These are phyloP conservation scores for Waltergamsia citrina DNA, from an alignment of 2,329 filamentous ascomycete genomes.

Conservation along the genomic window DNA sequence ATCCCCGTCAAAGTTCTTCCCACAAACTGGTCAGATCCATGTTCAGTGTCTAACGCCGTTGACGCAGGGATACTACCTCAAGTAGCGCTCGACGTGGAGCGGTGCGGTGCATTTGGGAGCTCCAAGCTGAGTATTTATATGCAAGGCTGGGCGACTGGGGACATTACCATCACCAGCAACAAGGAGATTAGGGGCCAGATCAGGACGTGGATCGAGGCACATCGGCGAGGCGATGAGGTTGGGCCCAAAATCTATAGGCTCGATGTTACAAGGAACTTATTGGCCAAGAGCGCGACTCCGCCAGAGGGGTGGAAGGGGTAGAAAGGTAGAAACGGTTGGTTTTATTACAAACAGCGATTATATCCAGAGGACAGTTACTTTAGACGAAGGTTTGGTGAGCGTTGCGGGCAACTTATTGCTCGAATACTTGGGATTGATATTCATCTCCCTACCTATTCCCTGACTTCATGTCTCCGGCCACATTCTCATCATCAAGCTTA, in stretches of 20 bases:
- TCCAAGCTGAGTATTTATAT: slow-evolving; percentile 28
- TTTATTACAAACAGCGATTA: no score
- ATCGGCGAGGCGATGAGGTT: slow-evolving; percentile 15
- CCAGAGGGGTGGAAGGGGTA: slow-evolving; percentile 4
- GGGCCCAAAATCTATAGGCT: slow-evolving; percentile 23
- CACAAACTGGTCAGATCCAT: slow-evolving; percentile 15
- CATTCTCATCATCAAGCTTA: no score
- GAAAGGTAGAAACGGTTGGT: no score
- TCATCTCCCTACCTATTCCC: no score
- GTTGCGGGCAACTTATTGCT: no score
- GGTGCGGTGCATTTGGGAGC: slow-evolving; percentile 20
- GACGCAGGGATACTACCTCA: slow-evolving; percentile 16
- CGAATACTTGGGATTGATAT: no score
- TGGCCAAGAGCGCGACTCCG: slow-evolving; percentile 20
- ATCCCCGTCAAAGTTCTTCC: slow-evolving; percentile 21
- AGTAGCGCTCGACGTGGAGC: slow-evolving; percentile 22
- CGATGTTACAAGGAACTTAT: slow-evolving; percentile 23
- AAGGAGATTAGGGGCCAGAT: slow-evolving; percentile 27
- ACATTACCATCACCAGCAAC: slow-evolving; percentile 28
- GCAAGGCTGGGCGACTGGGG: slow-evolving; percentile 24
- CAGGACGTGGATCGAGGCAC: slow-evolving; percentile 21
- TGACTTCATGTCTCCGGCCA: no score
- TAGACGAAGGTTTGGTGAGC: no score
- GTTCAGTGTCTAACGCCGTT: slow-evolving; percentile 14
- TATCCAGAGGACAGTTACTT: no score